Evolutionary conservation across 2,329 filamentous ascomycete genomes (phyloP).

Genomic region (Emmonsiellopsis sp.): DNA sequence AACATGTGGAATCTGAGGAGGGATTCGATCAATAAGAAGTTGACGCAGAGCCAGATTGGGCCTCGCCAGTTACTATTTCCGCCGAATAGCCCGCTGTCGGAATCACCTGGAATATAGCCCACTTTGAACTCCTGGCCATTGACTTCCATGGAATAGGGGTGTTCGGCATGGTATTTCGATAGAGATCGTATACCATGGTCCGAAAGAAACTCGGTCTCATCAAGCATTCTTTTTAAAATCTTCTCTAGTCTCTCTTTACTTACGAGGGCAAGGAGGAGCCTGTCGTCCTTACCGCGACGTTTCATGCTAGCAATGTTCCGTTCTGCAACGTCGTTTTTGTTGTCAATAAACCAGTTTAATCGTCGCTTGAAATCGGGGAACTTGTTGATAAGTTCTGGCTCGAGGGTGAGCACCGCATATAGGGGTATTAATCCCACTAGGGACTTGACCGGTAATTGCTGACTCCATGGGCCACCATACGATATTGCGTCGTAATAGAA

Average conservation of each 20-base stretch:
- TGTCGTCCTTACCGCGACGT: slow-evolving; percentile 80
- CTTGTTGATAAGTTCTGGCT: slow-evolving; percentile 86
- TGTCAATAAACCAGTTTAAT: slow-evolving; percentile 87
- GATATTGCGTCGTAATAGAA: slow-evolving; percentile 99
- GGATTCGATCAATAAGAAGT: slow-evolving; percentile 88
- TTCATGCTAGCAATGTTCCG: slow-evolving; percentile 91
- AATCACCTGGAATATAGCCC: slow-evolving; percentile 87
- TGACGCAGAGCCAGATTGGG: slow-evolving; percentile 92
- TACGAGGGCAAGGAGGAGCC: slow-evolving; percentile 79
- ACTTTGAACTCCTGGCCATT: slow-evolving; percentile 85
- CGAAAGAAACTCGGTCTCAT: slow-evolving; percentile 86
- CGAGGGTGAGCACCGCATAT: slow-evolving; percentile 82
- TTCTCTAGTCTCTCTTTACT: slow-evolving; percentile 86
- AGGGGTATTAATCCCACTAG: slow-evolving; percentile 89
- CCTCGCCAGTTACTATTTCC: slow-evolving; percentile 98
- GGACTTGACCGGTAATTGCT: slow-evolving; percentile 85
- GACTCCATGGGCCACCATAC: slow-evolving; percentile 86
- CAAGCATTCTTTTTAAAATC: slow-evolving; percentile 84
- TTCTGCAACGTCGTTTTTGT: slow-evolving; percentile 76
- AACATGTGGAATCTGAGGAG: slow-evolving; percentile 95
- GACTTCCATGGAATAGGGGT: slow-evolving; percentile 92
- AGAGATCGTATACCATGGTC: slow-evolving; percentile 84
- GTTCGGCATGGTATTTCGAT: slow-evolving; percentile 80
- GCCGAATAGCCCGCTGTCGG: slow-evolving; percentile 87
- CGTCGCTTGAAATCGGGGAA: slow-evolving; percentile 89